A percentile compares a stretch with the other conserved stretches of the same genome.
Conservation (phyloP, 2,329 filamentous ascomycete genomes). For the Fusarium papillatum region DNA sequence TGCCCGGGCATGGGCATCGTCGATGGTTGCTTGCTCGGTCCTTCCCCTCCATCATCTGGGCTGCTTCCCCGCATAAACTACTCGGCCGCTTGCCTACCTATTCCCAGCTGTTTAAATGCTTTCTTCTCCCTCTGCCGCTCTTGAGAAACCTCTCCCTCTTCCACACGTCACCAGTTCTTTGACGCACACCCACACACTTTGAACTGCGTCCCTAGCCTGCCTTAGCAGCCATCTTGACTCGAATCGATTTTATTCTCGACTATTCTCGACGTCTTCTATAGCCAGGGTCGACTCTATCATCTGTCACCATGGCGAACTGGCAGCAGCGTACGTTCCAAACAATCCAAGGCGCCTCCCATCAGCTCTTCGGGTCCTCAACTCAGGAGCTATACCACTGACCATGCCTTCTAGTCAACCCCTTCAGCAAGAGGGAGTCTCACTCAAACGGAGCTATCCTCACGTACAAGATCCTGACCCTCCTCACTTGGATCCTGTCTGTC, state of each 20-base stretch:
- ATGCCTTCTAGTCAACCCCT: slow-evolving; percentile 76
- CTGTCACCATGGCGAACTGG: slow-evolving; percentile 46
- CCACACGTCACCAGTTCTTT: slow-evolving; percentile 15
- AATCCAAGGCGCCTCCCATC: not conserved
- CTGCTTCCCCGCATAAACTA: slow-evolving; percentile 38
- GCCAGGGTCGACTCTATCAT: not conserved
- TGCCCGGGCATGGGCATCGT: slow-evolving; percentile 9
- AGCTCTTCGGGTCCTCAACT: not conserved
- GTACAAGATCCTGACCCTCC: slow-evolving; percentile 82
- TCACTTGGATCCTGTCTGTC: slow-evolving; percentile 82
- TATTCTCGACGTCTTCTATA: slow-evolving; percentile 4
- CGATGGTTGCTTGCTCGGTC: slow-evolving; percentile 26
- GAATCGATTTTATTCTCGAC: slow-evolving; percentile 5
- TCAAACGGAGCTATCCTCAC: slow-evolving; percentile 71
- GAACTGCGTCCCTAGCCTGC: not conserved
- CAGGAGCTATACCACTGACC: slow-evolving; percentile 19
- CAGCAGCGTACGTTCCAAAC: slow-evolving; percentile 43
- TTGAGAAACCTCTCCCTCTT: slow-evolving; percentile 10
- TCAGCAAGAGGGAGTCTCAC: slow-evolving; percentile 78
- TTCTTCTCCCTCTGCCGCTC: slow-evolving; percentile 20
- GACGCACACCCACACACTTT: slow-evolving; percentile 11
- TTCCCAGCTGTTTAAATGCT: slow-evolving; percentile 42
- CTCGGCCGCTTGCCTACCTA: slow-evolving; percentile 6
- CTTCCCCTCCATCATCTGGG: slow-evolving; percentile 19
- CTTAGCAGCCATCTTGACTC: slow-evolving; percentile 4